Evolutionary conservation across 2,329 filamentous ascomycete genomes (phyloP).

Genomic region (Trematosphaeria pertusa): DNA sequence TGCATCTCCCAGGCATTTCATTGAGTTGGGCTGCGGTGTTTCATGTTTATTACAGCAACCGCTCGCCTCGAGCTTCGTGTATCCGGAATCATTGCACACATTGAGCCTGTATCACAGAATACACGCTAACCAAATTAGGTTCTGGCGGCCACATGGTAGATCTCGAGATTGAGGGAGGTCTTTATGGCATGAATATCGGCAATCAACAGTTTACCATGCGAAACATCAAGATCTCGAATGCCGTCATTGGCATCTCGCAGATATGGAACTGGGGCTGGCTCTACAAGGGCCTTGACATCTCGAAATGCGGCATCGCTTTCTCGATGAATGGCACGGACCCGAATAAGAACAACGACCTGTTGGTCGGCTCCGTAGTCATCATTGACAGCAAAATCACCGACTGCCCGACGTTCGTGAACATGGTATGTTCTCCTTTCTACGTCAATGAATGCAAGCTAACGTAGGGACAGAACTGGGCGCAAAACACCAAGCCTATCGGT

Average conservation of each 20-base stretch:
- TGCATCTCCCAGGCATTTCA: neutral
- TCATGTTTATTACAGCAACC: neutral
- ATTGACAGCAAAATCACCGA: constrained; percentile 63
- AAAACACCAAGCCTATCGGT: constrained; percentile 49
- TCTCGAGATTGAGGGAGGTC: constrained; percentile 53
- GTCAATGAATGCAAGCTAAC: neutral
- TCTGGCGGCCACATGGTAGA: constrained; percentile 57
- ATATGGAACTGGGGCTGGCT: constrained; percentile 69
- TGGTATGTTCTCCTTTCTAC: constrained; percentile 25
- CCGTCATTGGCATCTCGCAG: constrained; percentile 62
- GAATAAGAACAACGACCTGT: constrained; percentile 33
- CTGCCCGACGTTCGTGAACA: constrained; percentile 59
- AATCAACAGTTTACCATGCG: constrained; percentile 65
- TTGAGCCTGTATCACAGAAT: neutral
- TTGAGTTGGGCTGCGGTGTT: constrained; percentile 5
- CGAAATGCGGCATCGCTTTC: constrained; percentile 62
- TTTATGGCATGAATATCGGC: constrained; percentile 52
- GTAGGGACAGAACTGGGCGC: constrained; percentile 35
- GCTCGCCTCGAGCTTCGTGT: too few species aligned
- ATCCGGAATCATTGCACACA: too few species aligned
- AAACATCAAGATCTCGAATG: constrained; percentile 62
- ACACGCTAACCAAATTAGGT: constrained; percentile 25
- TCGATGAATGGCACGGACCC: constrained; percentile 53
- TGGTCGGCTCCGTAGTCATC: constrained; percentile 63
- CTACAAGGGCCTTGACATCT: constrained; percentile 59